Base-by-base conservation (phyloP, 345 rosid genomes). In the Kernera saxatilis region DNA sequence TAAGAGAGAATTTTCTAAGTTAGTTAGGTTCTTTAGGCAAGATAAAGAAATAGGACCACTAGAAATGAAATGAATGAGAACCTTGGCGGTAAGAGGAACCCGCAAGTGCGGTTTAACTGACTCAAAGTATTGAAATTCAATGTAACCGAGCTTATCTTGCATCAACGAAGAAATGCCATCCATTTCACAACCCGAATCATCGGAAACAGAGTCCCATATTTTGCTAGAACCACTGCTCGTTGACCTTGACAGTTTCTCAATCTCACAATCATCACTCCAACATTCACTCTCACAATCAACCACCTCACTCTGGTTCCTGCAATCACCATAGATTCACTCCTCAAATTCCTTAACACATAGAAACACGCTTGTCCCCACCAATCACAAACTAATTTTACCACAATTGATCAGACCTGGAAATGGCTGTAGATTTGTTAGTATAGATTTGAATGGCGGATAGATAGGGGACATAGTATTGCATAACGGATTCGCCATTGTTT, bases 401-500 rank as follows among this genome's bases (percentile, higher is more conserved):
- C 10, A 54, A 39, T 1, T 22, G 29, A 41, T 14, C 35, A 22
- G 67, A 89, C 96, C 92, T 85, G 72, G 82, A 77, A 56, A 76
- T 26, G 6, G 75, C 32, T 40, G 77, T 12, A 40, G 81, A 40
- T 79, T 81, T 81, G 67, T 73, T 74, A 39, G 86, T 82, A 72
- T 76, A 90, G 18, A 90, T 76, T 62, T 90, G 96, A 43, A 88
- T 79, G 53, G 91, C 97, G 0, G 95, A 91, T 5, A 91, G 78
- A 62, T 85, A 88, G 12, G 97, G 95, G 22, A 80, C 89, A 56
- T 71, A 88, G 66, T 87, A 88, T 54, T 91, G 94, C 67, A 67
- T 69, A 40, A 88, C 39, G 21, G 46, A 73, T 64, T 84, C 82
- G 1, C 82, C 81, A 19, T 17, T 67, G 57, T 66, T 51, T 41